Conservation (phyloP, 768 basidiomycete species). For the Panaeolus papilionaceus region DNA sequence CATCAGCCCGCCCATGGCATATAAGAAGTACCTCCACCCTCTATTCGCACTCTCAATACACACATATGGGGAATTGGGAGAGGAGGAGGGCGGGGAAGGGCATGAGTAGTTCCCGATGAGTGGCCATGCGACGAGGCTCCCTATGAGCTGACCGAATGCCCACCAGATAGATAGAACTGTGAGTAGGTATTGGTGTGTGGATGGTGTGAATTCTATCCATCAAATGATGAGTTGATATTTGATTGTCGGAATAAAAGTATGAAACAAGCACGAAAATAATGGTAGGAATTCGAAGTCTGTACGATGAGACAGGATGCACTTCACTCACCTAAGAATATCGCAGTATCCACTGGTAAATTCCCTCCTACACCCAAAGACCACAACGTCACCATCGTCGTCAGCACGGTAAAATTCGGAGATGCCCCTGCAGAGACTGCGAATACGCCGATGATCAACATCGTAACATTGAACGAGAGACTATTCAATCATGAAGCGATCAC, state of each 20-base stretch:
- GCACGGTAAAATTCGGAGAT: slow-evolving; percentile 54
- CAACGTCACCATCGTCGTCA: slow-evolving; percentile 57
- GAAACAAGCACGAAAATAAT: too few relatives aligned
- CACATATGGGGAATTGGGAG: background rate
- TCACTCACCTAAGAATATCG: slow-evolving; percentile 70
- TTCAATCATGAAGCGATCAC: too few relatives aligned
- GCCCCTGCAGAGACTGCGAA: slow-evolving; percentile 70
- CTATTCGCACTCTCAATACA: slow-evolving; percentile 60
- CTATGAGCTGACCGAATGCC: slow-evolving; percentile 77
- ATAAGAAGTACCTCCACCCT: slow-evolving; percentile 83
- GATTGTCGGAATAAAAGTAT: too few relatives aligned
- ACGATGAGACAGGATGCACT: background rate
- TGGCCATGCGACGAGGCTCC: slow-evolving; percentile 73
- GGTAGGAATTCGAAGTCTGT: too few relatives aligned
- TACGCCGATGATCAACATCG: slow-evolving; percentile 68
- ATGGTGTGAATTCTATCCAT: slow-evolving; percentile 68
- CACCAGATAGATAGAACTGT: slow-evolving; percentile 83
- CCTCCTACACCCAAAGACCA: slow-evolving; percentile 78
- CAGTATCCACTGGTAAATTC: slow-evolving; percentile 72
- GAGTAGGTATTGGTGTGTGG: slow-evolving; percentile 76
- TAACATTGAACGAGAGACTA: slow-evolving; percentile 62
- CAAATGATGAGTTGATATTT: too few relatives aligned
- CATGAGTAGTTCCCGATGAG: slow-evolving; percentile 74
- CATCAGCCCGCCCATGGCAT: slow-evolving; percentile 75
- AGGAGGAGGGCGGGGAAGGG: slow-evolving; percentile 30